These are phyloP conservation scores for Obba rivulosa DNA, from an alignment of 768 basidiomycete species.

Conservation along the genomic window DNA sequence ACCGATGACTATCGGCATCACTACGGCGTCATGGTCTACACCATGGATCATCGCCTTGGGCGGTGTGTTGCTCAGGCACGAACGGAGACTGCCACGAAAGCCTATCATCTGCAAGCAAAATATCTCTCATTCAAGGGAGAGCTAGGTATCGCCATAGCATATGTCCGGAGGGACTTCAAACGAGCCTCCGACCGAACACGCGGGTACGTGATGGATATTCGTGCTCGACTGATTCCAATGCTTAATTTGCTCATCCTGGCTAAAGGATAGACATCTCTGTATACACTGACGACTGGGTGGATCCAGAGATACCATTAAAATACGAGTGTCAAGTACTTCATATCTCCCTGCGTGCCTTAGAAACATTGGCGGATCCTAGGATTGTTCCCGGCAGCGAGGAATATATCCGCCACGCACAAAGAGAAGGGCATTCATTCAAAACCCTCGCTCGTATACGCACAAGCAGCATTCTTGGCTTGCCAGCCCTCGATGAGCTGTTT, in stretches of 20 bases:
- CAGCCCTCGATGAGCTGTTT: conserved; percentile 39
- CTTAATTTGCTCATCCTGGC: neutral
- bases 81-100: conserved; percentile 43
- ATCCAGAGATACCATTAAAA: conserved; percentile 36
- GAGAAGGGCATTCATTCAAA: conserved; percentile 36
- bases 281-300: conserved; percentile 32
- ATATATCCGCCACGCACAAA: conserved; percentile 30
- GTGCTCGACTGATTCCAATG: neutral
- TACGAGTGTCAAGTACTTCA: conserved; percentile 41
- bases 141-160: conserved; percentile 54
- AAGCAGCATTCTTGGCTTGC: conserved; percentile 29
- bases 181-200: conserved; percentile 2
- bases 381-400: conserved; percentile 32
- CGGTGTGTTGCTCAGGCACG: conserved; percentile 40
- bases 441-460: conserved; percentile 33
- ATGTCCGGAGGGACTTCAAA: conserved; percentile 33
- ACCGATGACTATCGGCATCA: conserved; percentile 35
- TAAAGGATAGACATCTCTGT: conserved; percentile 26
- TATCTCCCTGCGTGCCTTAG: conserved; percentile 39
- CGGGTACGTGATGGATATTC: neutral
- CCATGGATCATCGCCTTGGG: conserved; percentile 47
- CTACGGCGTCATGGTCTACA: conserved; percentile 49
- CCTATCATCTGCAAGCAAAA: conserved; percentile 54
- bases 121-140: conserved; percentile 43
- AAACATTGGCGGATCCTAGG: conserved; percentile 38